These are phyloP conservation scores for Arthrobotrys megalospora DNA, from an alignment of 2,329 filamentous ascomycete species.

Conservation along the genomic window DNA sequence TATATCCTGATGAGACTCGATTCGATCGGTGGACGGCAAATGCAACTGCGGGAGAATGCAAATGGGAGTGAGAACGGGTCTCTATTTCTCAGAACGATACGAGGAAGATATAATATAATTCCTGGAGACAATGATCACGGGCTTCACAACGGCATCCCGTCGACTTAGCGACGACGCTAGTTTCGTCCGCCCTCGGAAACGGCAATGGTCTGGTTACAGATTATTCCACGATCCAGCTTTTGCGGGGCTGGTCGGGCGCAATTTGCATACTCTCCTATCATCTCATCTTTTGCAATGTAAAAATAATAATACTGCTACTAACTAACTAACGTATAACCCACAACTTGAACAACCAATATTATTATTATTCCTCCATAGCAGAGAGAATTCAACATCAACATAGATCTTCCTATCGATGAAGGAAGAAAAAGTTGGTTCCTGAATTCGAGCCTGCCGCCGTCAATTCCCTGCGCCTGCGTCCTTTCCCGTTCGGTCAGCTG, in stretches of 20 bases:
- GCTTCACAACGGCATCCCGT: conserved; percentile 47
- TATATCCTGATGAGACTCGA: too few relatives aligned
- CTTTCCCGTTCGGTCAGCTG: conserved; percentile 48
- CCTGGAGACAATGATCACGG: conserved; percentile 37
- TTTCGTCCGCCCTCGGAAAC: conserved; percentile 44
- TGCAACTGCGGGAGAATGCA: conserved; percentile 15
- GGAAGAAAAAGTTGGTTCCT: conserved; percentile 32
- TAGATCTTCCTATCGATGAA: background rate
- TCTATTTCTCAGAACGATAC: background rate
- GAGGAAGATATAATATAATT: background rate
- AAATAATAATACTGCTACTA: too few relatives aligned
- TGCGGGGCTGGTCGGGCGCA: conserved; percentile 13
- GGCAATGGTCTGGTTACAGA: conserved; percentile 55
- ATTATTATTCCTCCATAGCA: too few relatives aligned
- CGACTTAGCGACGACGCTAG: conserved; percentile 51
- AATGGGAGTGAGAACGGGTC: background rate
- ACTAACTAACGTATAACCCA: too few relatives aligned
- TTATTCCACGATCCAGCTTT: conserved; percentile 24
- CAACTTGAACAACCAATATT: too few relatives aligned
- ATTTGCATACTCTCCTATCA: conserved; percentile 5
- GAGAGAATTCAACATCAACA: too few relatives aligned
- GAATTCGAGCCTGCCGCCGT: conserved; percentile 29
- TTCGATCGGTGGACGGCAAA: too few relatives aligned
- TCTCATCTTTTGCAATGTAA: background rate
- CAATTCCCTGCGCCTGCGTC: conserved; percentile 26